Percentiles rank a stretch among this genome's conserved stretches.
These are phyloP conservation scores for Termitomyces sp. DNA, from an alignment of 768 basidiomycete genomes.

Conservation along the genomic window DNA sequence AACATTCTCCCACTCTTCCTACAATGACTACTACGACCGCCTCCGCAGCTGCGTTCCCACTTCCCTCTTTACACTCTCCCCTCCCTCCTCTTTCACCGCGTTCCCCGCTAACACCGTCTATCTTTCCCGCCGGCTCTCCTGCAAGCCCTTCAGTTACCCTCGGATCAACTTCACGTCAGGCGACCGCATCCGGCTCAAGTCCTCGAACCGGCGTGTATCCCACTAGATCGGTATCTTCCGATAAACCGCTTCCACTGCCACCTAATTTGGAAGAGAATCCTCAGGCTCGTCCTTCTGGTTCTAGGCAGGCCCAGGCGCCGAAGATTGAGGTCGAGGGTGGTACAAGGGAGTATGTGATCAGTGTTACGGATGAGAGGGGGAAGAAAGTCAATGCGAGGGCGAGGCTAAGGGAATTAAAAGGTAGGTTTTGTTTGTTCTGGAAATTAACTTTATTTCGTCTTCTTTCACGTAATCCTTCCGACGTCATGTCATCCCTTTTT, in stretches of 20 bases:
- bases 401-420: neutral
- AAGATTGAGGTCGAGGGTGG: neutral
- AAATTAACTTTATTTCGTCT: neutral
- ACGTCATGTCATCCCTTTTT: neutral
- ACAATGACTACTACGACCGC: neutral
- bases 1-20: neutral
- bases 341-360: neutral
- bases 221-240: neutral
- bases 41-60: neutral
- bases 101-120: conserved; percentile 5
- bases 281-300: neutral
- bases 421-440: neutral
- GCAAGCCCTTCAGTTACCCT: neutral
- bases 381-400: neutral
- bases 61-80: neutral
- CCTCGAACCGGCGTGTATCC: neutral
- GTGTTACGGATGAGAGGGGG: conserved; percentile 3
- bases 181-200: neutral
- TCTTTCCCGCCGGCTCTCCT: conserved; percentile 3
- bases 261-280: neutral
- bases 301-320: neutral
- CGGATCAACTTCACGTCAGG: neutral
- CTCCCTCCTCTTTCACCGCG: conserved; percentile 6
- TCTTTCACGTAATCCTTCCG: neutral
- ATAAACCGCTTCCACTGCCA: neutral